Evolutionary conservation across 305 asterid species (phyloP).

Genomic region (Salvia sclarea): DNA sequence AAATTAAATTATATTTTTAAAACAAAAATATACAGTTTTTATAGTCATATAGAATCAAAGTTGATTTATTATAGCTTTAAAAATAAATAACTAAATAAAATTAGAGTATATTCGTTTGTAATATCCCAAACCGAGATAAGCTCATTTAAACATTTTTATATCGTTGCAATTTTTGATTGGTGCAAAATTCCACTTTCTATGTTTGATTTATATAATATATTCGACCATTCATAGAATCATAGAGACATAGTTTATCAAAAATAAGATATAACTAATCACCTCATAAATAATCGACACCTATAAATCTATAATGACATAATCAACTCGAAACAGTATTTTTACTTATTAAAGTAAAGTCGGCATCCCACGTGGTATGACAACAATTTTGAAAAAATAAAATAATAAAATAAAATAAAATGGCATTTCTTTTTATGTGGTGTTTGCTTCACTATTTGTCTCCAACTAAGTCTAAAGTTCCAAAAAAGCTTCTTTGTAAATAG

Average conservation of each 20-base stretch:
- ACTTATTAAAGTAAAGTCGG: background rate
- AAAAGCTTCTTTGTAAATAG: conserved; percentile 40
- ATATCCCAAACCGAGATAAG: background rate
- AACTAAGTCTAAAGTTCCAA: conserved; percentile 34
- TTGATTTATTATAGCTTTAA: no score
- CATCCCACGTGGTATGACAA: background rate
- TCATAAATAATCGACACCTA: no score
- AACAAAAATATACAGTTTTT: background rate
- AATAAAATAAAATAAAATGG: no score
- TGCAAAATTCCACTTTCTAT: background rate
- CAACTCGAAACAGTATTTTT: background rate
- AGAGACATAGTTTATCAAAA: background rate
- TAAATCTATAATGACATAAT: background rate
- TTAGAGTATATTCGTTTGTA: background rate
- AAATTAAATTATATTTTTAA: no score
- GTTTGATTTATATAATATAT: no score
- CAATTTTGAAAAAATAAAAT: no score
- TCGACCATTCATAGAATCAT: no score
- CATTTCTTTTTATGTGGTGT: conserved; percentile 24
- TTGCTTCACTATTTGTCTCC: conserved; percentile 36
- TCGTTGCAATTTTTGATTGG: no score
- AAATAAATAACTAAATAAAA: no score
- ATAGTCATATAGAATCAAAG: no score
- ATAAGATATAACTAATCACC: background rate
- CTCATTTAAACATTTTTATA: no score